Evolutionary conservation across 225 moss, liverwort and hornwort species (phyloP), one percentile per base, ranked within the genome.

Genomic region (Physcomitrellopsis africana): DNA sequence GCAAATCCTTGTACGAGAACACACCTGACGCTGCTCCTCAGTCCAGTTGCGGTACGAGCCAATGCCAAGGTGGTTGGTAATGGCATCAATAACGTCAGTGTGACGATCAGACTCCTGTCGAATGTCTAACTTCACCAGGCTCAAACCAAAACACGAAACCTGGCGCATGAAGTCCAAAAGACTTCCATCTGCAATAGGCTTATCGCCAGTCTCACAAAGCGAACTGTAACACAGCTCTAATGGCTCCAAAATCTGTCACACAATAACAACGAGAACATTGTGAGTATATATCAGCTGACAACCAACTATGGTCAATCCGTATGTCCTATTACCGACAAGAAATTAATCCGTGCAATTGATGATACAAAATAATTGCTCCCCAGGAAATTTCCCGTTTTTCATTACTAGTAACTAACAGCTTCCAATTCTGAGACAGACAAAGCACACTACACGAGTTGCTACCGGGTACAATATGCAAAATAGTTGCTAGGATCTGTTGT

Each of bases 91-190:
- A 53, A 97, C 97, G 68, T 94, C 97, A 1, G 94, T 89, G 67
- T 97, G 97, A 26, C 97, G 86, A 32, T 97, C 97, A 9, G 97
- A 94, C 80, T 97, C 97, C 76, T 97, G 97, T 65, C 97, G 85
- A 46, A 97, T 97, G 67, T 97, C 97, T 14, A 97, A 76, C 67
- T 90, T 94, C 67, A 97, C 97, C 42, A 97, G 82, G 24, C 88
- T 69, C 78, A 97, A 79, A 20, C 97, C 97, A 59, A 97, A 97
- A 86, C 94, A 94, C 1, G 97, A 90, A 11, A 97, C 94, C 78
- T 97, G 97, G 22, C 97, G 86, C 94, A 97, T 97, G 74, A 94
- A 97, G 65, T 97, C 97, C 10, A 97, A 86, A 16, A 97, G 91
- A 70, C 87, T 94, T 13, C 97, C 97, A 48, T 97, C 97, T 7